Percentiles rank a stretch among this genome's conserved stretches.
phyloP scores from a whole-genome alignment of 352 stramenopile genomes.

The Poterioochromonas sp. region DNA sequence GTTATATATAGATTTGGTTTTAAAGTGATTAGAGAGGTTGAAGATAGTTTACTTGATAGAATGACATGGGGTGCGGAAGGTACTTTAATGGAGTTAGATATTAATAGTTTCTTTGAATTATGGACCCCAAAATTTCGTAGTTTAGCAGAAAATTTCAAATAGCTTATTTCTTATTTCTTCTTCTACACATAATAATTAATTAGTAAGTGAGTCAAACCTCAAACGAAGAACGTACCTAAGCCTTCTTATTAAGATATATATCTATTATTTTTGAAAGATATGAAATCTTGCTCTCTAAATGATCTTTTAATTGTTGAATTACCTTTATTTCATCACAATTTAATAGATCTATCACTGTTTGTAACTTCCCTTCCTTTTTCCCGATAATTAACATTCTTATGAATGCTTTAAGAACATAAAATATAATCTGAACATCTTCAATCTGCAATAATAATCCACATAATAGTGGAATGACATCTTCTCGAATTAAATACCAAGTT shows the following conservation, averaged over 20 bases:
- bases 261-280: constrained; percentile 58
- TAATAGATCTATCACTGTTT: constrained; percentile 66
- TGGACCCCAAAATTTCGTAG: too few species aligned
- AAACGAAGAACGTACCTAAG: too few species aligned
- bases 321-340: constrained; percentile 88
- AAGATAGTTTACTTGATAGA: constrained; percentile 41
- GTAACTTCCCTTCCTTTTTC: constrained; percentile 72
- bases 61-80: constrained; percentile 44
- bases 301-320: constrained; percentile 93
- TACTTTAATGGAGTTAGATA: constrained; percentile 41
- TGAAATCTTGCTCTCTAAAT: constrained; percentile 88
- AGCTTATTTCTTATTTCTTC: too few species aligned
- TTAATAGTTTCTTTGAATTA: too few species aligned
- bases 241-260: too few species aligned
- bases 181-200: too few species aligned
- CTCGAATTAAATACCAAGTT: constrained; percentile 88
- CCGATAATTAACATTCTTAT: too few species aligned
- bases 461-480: constrained; percentile 90
- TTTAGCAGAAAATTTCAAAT: too few species aligned
- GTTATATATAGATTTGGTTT: constrained; percentile 36
- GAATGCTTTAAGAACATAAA: constrained; percentile 82
- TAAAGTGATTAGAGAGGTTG: constrained; percentile 39
- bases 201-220: too few species aligned
- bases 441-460: constrained; percentile 74
- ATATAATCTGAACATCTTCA: constrained; percentile 56